Evolutionary conservation across 441 rosid species (phyloP).

Genomic region (Kokia cookei): DNA sequence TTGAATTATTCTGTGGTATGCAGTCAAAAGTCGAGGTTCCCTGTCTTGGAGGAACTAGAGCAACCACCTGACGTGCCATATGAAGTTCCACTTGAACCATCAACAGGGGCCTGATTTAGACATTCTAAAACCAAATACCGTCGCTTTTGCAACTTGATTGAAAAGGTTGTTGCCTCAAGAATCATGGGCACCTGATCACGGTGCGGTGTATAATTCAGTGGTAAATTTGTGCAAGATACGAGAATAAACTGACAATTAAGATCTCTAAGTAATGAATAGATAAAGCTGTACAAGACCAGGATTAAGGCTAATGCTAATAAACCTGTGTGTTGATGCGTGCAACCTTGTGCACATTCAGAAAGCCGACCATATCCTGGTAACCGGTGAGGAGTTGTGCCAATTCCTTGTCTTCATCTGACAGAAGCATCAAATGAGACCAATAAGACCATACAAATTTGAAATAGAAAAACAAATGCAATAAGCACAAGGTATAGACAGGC

Average conservation of each 20-base stretch:
- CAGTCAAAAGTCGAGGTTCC: conserved; percentile 61
- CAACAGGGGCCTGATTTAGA: conserved; percentile 92
- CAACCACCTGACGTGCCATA: conserved; percentile 68
- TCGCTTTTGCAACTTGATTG: conserved; percentile 80
- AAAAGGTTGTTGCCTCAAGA: conserved; percentile 80
- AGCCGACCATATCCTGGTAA: conserved; percentile 91
- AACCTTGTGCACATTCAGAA: conserved; percentile 77
- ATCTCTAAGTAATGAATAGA: background rate
- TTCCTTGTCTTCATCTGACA: conserved; percentile 82
- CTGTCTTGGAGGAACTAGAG: conserved; percentile 53
- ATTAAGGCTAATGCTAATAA: background rate
- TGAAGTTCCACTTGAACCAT: conserved; percentile 81
- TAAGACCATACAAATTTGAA: background rate
- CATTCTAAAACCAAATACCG: conserved; percentile 72
- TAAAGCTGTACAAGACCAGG: background rate
- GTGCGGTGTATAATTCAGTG: background rate
- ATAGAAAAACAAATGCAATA: background rate
- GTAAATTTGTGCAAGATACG: background rate
- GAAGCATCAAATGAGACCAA: conserved; percentile 9
- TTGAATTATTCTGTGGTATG: background rate
- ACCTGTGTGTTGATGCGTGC: conserved; percentile 87
- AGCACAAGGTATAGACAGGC: background rate
- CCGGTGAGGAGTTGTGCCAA: conserved; percentile 78
- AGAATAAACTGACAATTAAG: background rate
- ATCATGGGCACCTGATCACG: conserved; percentile 70